Evolutionary conservation across 305 asterid genomes (phyloP).

Genomic region (Ajuga reptans): DNA sequence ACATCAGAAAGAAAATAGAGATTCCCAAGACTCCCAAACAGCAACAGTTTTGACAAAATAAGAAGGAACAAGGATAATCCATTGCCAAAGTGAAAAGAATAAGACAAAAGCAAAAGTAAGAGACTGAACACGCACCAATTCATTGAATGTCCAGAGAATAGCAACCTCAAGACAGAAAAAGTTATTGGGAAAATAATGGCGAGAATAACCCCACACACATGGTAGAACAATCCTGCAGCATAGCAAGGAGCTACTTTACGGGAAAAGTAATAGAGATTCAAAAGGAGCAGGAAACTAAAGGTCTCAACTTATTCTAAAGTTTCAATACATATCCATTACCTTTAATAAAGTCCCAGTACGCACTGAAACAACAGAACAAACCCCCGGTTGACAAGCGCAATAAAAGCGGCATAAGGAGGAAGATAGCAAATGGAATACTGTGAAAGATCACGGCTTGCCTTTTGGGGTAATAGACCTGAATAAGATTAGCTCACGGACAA

Average conservation of each 20-base stretch:
- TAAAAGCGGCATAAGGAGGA: constrained; percentile 66
- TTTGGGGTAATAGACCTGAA: constrained; percentile 72
- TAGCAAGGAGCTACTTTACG: constrained; percentile 13
- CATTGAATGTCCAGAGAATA: constrained; percentile 70
- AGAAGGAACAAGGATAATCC: not conserved
- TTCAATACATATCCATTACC: constrained; percentile 43
- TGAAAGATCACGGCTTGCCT: constrained; percentile 64
- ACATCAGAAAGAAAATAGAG: not conserved
- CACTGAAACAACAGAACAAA: constrained; percentile 34
- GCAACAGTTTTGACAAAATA: not conserved
- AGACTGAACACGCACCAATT: constrained; percentile 54
- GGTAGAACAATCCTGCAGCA: constrained; percentile 65
- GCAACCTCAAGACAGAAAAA: constrained; percentile 63
- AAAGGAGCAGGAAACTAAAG: constrained; percentile 8
- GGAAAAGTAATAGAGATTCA: not conserved
- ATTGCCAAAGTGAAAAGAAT: constrained; percentile 7
- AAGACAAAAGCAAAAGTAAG: constrained; percentile 14
- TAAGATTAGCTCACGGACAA: constrained; percentile 22
- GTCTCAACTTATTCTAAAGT: constrained; percentile 2
- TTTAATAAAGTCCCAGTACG: constrained; percentile 61
- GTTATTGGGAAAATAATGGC: constrained; percentile 64
- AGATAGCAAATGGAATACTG: constrained; percentile 69
- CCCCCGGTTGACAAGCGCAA: constrained; percentile 53
- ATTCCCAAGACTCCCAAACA: not conserved
- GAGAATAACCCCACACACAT: constrained; percentile 60